Evolutionary conservation across 1,284 basidiomycete genomes (phyloP), one percentile per base, ranked within the genome.

Genomic region (Singerocomus inundabilis): DNA sequence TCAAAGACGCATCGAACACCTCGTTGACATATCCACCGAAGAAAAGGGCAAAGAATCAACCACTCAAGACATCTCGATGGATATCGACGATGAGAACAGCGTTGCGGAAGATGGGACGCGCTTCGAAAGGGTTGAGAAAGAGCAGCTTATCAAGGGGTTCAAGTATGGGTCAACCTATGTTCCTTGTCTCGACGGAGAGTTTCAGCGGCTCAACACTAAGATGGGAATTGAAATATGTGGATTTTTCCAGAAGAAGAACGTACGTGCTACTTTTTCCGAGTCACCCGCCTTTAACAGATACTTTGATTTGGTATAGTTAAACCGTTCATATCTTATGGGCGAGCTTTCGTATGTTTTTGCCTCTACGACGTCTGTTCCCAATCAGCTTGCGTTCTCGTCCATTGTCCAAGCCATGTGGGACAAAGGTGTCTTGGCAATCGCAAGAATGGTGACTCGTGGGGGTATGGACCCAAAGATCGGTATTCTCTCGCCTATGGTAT

Each of bases 91-190:
- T 26, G 68, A 68, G 7, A 70, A 48, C 24, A 44, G 39, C 18
- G 62, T 68, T 4, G 61, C 65, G 7, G 68, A 71, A 41, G 66
- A 69, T n/a, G 69, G 70, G 41, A 46, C 64, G 8, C 51, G 49
- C 13, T 48, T 70, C 25, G 75, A 78, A 60, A 79, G 75, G 56
- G 78, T 90, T 5, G 84, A 88, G 55, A 84, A 85, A 60, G 88
- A 93, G 50, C 75, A 85, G 15, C 81, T 93, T 13, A 74, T 88
- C 18, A 79, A 81, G 54, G 96, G 93, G 0, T 98, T 90, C 78
- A 91, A 93, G 67, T 97, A 98, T 58, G 96, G 96, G 6, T 85
- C 89, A 4, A 91, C 88, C 3, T 93, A 93, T 67, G 86, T 86
- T 2, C 91, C 93, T 2, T 85, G 88, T 67, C 86, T 90, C 3